These are phyloP conservation scores for Phytopythium cucurbitacearum DNA, from an alignment of 352 stramenopile species.

Conservation along the genomic window DNA sequence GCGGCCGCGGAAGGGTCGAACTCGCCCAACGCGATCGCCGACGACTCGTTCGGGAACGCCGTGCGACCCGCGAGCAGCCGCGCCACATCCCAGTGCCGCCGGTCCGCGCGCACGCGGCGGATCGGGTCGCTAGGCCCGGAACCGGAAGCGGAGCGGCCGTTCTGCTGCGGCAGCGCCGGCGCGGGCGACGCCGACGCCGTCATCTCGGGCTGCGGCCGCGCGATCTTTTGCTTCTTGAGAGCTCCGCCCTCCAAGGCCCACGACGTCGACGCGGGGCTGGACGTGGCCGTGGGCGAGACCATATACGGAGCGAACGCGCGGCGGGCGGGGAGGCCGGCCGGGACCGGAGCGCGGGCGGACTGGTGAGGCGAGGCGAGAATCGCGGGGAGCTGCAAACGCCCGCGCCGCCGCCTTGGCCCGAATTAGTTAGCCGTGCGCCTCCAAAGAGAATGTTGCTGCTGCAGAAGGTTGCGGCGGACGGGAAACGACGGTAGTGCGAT, in stretches of 20 bases:
- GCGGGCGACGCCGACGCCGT: slow-evolving; percentile 1
- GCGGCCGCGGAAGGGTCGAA: slow-evolving; percentile 77
- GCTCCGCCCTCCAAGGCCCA: not conserved
- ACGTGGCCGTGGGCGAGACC: slow-evolving; percentile 4
- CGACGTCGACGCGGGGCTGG: slow-evolving; percentile 3
- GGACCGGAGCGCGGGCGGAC: too few relatives aligned
- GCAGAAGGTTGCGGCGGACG: too few relatives aligned
- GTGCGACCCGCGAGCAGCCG: slow-evolving; percentile 58
- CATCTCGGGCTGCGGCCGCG: not conserved
- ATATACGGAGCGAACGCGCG: not conserved
- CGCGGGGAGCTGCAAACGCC: too few relatives aligned
- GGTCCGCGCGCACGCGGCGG: slow-evolving; percentile 24
- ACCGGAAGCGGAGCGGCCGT: not conserved
- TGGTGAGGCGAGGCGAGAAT: too few relatives aligned
- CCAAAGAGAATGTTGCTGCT: too few relatives aligned
- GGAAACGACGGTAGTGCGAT: too few relatives aligned
- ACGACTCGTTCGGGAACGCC: slow-evolving; percentile 83
- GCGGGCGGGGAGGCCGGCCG: too few relatives aligned
- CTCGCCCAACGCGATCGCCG: slow-evolving; percentile 83
- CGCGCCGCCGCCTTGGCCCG: too few relatives aligned
- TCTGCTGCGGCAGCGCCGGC: not conserved
- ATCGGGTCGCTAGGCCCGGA: not conserved
- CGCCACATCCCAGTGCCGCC: slow-evolving; percentile 65
- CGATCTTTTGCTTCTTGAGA: slow-evolving; percentile 6
- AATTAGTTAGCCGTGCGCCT: too few relatives aligned